These are phyloP conservation scores for Kappamyces sp. DNA, from an alignment of 192 early-diverging fungal genomes.

Conservation along the genomic window DNA sequence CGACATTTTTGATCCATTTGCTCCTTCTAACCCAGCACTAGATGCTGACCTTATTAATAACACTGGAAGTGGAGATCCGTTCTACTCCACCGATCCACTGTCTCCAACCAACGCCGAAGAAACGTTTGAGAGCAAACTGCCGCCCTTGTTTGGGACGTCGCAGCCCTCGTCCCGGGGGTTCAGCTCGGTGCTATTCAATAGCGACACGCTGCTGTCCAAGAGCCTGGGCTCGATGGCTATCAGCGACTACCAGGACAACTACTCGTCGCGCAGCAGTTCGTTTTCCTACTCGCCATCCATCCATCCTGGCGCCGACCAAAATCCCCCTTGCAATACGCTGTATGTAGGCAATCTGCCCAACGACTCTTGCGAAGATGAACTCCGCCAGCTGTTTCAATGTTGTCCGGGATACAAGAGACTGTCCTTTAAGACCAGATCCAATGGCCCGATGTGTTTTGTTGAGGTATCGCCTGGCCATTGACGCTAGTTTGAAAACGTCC, in stretches of 20 bases:
- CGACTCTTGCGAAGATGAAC: constrained; percentile 84
- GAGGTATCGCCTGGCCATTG: constrained; percentile 46
- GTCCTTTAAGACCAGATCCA: constrained; percentile 78
- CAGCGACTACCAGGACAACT: constrained; percentile 1
- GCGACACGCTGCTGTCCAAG: constrained; percentile 36
- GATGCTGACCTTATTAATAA: constrained; percentile 5
- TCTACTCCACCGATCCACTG: background rate
- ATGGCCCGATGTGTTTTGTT: constrained; percentile 99
- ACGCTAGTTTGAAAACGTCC: constrained; percentile 81
- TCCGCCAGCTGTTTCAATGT: constrained; percentile 71
- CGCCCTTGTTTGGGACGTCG: constrained; percentile 13
- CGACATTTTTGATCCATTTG: constrained; percentile 18
- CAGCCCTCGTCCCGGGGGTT: constrained; percentile 28
- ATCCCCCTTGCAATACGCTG: constrained; percentile 98
- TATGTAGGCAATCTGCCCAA: constrained; percentile 95
- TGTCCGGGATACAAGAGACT: constrained; percentile 87
- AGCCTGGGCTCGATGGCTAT: constrained; percentile 15
- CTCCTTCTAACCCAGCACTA: constrained; percentile 8
- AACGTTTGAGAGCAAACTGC: too few relatives aligned
- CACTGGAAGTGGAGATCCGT: constrained; percentile 1
- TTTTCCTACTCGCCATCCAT: constrained; percentile 8
- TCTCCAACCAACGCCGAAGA: background rate
- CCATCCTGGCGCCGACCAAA: constrained; percentile 68
- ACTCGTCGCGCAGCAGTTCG: background rate
- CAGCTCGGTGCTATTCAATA: constrained; percentile 44